Evolutionary conservation across 768 basidiomycete species (phyloP).

Genomic region (Tylopilus plumbeoviolaceoides): DNA sequence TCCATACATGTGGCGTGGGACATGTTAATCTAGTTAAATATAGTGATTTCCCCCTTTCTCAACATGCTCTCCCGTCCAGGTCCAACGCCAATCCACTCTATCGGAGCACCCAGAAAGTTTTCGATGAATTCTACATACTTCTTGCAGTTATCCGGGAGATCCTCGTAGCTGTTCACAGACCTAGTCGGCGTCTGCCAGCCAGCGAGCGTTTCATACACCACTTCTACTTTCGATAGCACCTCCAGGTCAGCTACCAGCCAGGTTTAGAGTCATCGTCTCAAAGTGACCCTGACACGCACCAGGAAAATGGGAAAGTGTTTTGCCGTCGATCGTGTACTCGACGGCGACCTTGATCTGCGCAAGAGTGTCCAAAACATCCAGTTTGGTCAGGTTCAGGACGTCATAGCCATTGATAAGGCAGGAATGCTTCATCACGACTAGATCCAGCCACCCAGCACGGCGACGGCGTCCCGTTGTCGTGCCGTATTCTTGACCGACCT

Average conservation of each 20-base stretch:
- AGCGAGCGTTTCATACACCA: slow-evolving; percentile 83
- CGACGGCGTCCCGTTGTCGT: slow-evolving; percentile 89
- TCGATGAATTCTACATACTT: slow-evolving; percentile 89
- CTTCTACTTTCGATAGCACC: slow-evolving; percentile 70
- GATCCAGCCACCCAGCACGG: slow-evolving; percentile 96
- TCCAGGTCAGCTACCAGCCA: slow-evolving; percentile 72
- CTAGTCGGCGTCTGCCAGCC: slow-evolving; percentile 88
- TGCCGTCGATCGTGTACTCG: slow-evolving; percentile 72
- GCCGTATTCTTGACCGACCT: slow-evolving; percentile 90
- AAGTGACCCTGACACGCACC: slow-evolving; percentile 43
- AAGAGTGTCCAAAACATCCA: slow-evolving; percentile 86
- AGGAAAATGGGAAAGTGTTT: slow-evolving; percentile 81
- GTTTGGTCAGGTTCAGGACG: slow-evolving; percentile 88
- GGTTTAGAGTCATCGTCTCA: not conserved
- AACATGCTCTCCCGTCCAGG: slow-evolving; percentile 82
- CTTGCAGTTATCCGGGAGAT: slow-evolving; percentile 80
- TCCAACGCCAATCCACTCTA: slow-evolving; percentile 94
- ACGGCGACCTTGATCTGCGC: slow-evolving; percentile 85
- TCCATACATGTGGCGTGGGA: slow-evolving; percentile 25
- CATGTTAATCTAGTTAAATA: slow-evolving; percentile 20
- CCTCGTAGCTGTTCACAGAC: slow-evolving; percentile 56
- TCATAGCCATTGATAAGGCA: slow-evolving; percentile 96
- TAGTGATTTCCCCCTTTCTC: slow-evolving; percentile 12
- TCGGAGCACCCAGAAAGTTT: slow-evolving; percentile 59
- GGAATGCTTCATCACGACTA: slow-evolving; percentile 92